Conservation (phyloP, 345 rosid species). For the Carallia pectinifolia region DNA sequence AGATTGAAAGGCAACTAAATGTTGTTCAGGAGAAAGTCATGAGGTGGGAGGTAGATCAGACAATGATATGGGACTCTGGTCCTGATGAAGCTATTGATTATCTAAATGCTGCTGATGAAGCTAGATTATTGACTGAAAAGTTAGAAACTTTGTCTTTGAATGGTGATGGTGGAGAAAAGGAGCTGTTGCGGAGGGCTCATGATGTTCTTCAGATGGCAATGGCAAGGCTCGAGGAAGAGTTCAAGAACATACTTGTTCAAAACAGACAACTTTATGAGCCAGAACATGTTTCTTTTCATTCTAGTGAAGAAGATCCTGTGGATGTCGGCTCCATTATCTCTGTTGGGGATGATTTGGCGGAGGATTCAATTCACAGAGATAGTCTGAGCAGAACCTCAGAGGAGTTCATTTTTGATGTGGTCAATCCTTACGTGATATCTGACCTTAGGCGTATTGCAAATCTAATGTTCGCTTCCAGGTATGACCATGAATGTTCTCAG, state of each 20-base stretch:
- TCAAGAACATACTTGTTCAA: slow-evolving; percentile 64
- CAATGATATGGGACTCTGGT: slow-evolving; percentile 75
- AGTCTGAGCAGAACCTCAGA: slow-evolving; percentile 56
- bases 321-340: slow-evolving; percentile 58
- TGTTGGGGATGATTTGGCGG: slow-evolving; percentile 57
- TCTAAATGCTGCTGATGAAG: slow-evolving; percentile 55
- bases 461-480: slow-evolving; percentile 61
- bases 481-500: slow-evolving; percentile 72
- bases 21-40: slow-evolving; percentile 59
- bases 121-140: slow-evolving; percentile 47
- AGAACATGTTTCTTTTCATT: slow-evolving; percentile 63
- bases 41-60: slow-evolving; percentile 63
- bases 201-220: slow-evolving; percentile 79
- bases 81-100: slow-evolving; percentile 48
- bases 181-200: slow-evolving; percentile 54
- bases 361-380: slow-evolving; percentile 50
- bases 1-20: slow-evolving; percentile 42
- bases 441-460: slow-evolving; percentile 69
- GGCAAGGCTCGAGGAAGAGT: slow-evolving; percentile 89
- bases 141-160: slow-evolving; percentile 39
- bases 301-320: slow-evolving; percentile 54
- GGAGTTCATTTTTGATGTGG: slow-evolving; percentile 59
- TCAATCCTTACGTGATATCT: slow-evolving; percentile 54
- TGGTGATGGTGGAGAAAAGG: slow-evolving; percentile 33
- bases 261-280: slow-evolving; percentile 68